phyloP scores from a whole-genome alignment of 1,139 yeast species.

The Hanseniaspora uvarum region DNA sequence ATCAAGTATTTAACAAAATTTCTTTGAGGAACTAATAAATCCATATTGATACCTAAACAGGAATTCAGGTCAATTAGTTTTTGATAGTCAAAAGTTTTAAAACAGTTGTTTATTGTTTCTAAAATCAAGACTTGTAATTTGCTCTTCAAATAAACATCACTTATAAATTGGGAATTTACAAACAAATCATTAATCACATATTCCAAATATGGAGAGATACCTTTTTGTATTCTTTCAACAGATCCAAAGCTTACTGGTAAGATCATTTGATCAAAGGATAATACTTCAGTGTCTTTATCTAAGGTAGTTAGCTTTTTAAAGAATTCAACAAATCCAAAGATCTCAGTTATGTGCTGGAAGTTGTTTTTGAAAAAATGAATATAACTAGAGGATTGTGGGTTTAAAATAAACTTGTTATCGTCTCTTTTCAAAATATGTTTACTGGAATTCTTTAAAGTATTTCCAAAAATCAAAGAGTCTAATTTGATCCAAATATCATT shows the following conservation, averaged over 20 bases:
- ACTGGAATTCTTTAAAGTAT: not conserved
- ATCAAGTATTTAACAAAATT: constrained; percentile 36
- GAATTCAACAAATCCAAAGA: constrained; percentile 49
- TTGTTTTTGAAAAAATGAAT: constrained; percentile 25
- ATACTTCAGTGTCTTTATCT: constrained; percentile 28
- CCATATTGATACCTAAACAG: constrained; percentile 42
- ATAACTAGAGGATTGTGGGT: constrained; percentile 22
- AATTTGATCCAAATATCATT: constrained; percentile 55
- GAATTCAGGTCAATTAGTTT: constrained; percentile 37
- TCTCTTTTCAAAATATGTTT: constrained; percentile 26
- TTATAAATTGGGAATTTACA: constrained; percentile 33
- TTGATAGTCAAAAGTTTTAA: constrained; percentile 55
- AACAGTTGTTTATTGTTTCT: constrained; percentile 42
- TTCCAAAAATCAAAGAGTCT: constrained; percentile 59
- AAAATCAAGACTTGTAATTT: constrained; percentile 48
- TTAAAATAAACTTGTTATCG: constrained; percentile 32
- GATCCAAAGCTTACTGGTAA: constrained; percentile 60
- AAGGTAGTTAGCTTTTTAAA: constrained; percentile 28
- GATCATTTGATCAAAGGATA: constrained; percentile 36
- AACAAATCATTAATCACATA: constrained; percentile 60
- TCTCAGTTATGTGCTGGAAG: constrained; percentile 40
- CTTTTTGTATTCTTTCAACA: constrained; percentile 46
- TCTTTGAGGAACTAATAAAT: constrained; percentile 39
- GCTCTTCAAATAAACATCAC: constrained; percentile 34
- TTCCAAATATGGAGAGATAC: constrained; percentile 75